Evolutionary conservation across 2,329 filamentous ascomycete genomes (phyloP).

Genomic region (Cytospora mali): DNA sequence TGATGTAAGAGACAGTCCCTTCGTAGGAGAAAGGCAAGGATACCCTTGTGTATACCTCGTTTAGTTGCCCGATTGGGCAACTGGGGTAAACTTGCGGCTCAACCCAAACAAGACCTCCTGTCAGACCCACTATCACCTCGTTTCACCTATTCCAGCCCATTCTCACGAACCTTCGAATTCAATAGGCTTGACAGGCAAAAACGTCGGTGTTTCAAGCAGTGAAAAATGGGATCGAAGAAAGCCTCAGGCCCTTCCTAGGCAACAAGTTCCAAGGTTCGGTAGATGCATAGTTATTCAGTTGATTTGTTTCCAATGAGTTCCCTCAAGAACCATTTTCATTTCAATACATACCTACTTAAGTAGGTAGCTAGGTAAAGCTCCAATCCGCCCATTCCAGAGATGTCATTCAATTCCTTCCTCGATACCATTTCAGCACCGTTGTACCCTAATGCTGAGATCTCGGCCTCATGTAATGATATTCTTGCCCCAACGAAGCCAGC

Average conservation of each 20-base stretch:
- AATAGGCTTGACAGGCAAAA: not conserved
- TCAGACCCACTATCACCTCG: constrained; percentile 17
- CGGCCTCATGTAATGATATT: not conserved
- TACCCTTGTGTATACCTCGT: constrained; percentile 9
- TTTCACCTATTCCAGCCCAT: constrained; percentile 17
- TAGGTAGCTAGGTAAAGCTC: not conserved
- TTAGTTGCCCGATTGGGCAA: constrained; percentile 18
- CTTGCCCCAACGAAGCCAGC: not conserved
- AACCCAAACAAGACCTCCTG: constrained; percentile 23
- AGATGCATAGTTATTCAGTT: not conserved
- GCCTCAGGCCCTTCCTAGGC: not conserved
- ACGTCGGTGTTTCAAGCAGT: not conserved
- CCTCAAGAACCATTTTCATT: not conserved
- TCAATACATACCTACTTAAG: not conserved
- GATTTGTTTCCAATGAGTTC: not conserved
- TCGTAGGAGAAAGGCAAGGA: constrained; percentile 10
- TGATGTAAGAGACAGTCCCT: constrained; percentile 11
- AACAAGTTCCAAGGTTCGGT: not conserved
- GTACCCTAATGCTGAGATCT: not conserved
- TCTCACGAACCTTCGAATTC: constrained; percentile 4
- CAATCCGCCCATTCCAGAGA: not conserved
- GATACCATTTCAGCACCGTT: not conserved
- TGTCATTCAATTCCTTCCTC: not conserved
- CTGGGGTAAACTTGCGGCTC: constrained; percentile 15
- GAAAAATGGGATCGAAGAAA: not conserved